phyloP scores from a whole-genome alignment of 78 protist genomes.

The Fonticula alba region DNA sequence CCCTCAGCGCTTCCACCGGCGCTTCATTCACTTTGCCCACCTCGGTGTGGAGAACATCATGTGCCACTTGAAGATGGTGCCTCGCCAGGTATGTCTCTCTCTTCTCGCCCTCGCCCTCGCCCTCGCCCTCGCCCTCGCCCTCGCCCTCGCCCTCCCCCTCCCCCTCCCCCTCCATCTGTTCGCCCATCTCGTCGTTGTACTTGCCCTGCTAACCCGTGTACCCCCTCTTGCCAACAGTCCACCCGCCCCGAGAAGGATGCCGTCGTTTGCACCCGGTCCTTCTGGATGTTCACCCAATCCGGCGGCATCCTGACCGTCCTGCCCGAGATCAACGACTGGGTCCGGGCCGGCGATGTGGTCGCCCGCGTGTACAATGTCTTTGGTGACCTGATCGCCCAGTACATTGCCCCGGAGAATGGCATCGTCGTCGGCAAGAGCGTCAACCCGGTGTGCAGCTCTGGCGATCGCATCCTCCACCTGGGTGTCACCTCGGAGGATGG shows the following conservation, averaged over 20 bases:
- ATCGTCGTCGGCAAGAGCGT: conserved; percentile 11
- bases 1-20: conserved; percentile 6
- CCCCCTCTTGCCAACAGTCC: too few species aligned
- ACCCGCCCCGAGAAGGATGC: not conserved
- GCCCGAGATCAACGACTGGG: conserved; percentile 7
- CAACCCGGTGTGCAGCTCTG: conserved; percentile 17
- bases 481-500: too few species aligned
- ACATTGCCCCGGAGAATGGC: conserved; percentile 12
- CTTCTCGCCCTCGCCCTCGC: too few species aligned
- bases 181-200: too few species aligned
- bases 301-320: conserved; percentile 21
- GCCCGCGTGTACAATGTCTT: conserved; percentile 4
- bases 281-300: conserved; percentile 8
- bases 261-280: conserved; percentile 6
- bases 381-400: conserved; percentile 6
- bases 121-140: too few species aligned
- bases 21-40: conserved; percentile 4
- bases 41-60: conserved; percentile 14
- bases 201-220: too few species aligned
- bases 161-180: too few species aligned
- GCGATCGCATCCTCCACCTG: conserved; percentile 23
- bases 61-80: not conserved
- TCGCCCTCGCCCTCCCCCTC: too few species aligned
- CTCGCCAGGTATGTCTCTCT: not conserved
- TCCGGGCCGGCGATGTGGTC: not conserved